These are phyloP conservation scores for Phytophthora sp. DNA, from an alignment of 352 stramenopile species.

Conservation along the genomic window DNA sequence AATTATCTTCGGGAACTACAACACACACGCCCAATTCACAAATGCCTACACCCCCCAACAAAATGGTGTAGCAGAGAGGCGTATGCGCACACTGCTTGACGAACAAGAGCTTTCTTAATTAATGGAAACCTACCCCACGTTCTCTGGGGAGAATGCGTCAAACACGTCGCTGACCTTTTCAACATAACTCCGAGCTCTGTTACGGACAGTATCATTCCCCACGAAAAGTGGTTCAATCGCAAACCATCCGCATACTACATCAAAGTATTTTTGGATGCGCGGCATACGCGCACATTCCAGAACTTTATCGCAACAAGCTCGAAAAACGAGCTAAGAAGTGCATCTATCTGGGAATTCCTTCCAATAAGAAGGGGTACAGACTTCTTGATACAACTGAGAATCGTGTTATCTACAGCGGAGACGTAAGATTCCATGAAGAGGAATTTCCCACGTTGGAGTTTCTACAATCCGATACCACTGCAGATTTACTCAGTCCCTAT, in stretches of 20 bases:
- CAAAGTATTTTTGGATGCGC: neutral
- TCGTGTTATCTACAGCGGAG: neutral
- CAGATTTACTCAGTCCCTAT: neutral
- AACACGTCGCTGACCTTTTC: neutral
- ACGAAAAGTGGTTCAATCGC: neutral
- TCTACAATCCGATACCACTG: neutral
- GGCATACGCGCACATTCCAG: neutral
- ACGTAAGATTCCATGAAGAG: slow-evolving; percentile 6
- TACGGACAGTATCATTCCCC: neutral
- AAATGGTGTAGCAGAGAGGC: slow-evolving; percentile 2
- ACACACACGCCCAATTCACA: neutral
- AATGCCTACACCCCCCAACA: neutral
- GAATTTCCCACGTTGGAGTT: slow-evolving; percentile 11
- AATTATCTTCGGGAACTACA: neutral
- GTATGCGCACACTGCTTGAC: neutral
- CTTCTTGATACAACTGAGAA: slow-evolving; percentile 6
- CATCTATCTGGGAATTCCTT: slow-evolving; percentile 5
- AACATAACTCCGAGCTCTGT: neutral
- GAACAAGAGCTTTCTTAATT: neutral
- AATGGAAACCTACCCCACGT: no score
- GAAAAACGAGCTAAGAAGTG: neutral
- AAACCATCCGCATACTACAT: neutral
- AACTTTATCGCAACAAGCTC: neutral
- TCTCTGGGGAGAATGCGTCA: neutral
- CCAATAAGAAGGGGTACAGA: neutral